phyloP scores from a whole-genome alignment of 139 green algal species.

The Penium margaritaceum region DNA sequence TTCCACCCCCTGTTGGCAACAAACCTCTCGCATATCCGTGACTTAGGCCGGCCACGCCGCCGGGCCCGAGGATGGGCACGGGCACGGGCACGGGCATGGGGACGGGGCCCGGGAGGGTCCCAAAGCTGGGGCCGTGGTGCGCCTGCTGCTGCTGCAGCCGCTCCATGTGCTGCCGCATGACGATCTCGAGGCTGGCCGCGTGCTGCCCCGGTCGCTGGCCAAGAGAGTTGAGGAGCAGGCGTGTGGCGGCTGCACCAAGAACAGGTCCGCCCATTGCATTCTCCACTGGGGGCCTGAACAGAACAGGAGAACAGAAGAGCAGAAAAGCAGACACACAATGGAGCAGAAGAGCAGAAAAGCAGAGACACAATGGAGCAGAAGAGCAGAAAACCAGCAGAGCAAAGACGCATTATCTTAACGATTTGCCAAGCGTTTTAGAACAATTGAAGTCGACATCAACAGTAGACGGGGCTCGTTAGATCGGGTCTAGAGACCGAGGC shows the following conservation, averaged over 20 bases:
- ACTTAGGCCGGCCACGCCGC: too few species aligned
- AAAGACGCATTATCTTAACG: background rate
- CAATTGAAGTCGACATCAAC: background rate
- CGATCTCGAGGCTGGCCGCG: slow-evolving; percentile 1
- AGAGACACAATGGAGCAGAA: background rate
- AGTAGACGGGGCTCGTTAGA: too few species aligned
- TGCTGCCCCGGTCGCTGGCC: background rate
- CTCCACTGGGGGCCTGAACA: slow-evolving; percentile 19
- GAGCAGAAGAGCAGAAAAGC: background rate
- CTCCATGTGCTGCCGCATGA: too few species aligned
- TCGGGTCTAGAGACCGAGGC: too few species aligned
- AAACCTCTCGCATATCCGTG: too few species aligned
- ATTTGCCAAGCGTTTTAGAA: background rate
- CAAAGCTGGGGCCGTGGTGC: background rate
- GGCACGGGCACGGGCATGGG: background rate
- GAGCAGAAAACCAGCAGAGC: too few species aligned
- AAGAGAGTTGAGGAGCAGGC: slow-evolving; percentile 24
- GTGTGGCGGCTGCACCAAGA: slow-evolving; percentile 24
- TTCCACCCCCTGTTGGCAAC: too few species aligned
- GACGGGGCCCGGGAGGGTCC: background rate
- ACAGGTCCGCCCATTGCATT: slow-evolving; percentile 20
- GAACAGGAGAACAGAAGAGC: background rate
- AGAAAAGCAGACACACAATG: background rate
- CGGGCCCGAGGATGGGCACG: too few species aligned
- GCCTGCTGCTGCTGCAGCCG: background rate